A percentile compares a stretch with the other conserved stretches of the same genome.
Conservation (phyloP, 2,329 filamentous ascomycete genomes). For the Chaetomiaceae sp. region DNA sequence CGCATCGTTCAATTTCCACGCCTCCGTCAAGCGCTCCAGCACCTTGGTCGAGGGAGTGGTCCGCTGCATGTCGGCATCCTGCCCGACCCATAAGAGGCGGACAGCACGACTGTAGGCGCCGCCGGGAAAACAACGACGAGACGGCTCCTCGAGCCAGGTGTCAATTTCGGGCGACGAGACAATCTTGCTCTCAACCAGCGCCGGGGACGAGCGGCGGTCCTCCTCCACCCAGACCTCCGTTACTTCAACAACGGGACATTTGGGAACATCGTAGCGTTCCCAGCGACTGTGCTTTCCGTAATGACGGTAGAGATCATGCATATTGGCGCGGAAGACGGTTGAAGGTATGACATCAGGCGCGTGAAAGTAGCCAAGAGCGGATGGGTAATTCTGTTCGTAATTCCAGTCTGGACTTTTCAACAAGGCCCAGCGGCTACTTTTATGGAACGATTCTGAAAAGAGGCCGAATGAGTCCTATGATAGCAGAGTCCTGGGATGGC, state of each 20-base stretch:
- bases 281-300: conserved; percentile 17
- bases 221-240: conserved; percentile 20
- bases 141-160: conserved; percentile 18
- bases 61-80: conserved; percentile 3
- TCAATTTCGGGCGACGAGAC: conserved; percentile 14
- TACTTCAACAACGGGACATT: conserved; percentile 18
- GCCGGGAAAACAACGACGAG: conserved; percentile 3
- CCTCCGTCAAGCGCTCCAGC: conserved; percentile 8
- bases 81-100: conserved; percentile 18
- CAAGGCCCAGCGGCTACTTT: too few species aligned
- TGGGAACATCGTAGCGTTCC: conserved; percentile 17
- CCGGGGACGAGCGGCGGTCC: background rate
- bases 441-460: too few species aligned
- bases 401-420: too few species aligned
- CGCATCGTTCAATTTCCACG: conserved; percentile 12
- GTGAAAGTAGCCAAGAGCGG: too few species aligned
- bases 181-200: conserved; percentile 4
- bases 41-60: conserved; percentile 10
- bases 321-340: background rate
- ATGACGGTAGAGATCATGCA: conserved; percentile 19
- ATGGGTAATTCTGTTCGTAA: too few species aligned
- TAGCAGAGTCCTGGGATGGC: background rate
- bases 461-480: too few species aligned
- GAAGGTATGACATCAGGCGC: too few species aligned
- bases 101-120: conserved; percentile 7